phyloP scores from a whole-genome alignment of 768 basidiomycete species.

The Mycena albidolilacea region DNA sequence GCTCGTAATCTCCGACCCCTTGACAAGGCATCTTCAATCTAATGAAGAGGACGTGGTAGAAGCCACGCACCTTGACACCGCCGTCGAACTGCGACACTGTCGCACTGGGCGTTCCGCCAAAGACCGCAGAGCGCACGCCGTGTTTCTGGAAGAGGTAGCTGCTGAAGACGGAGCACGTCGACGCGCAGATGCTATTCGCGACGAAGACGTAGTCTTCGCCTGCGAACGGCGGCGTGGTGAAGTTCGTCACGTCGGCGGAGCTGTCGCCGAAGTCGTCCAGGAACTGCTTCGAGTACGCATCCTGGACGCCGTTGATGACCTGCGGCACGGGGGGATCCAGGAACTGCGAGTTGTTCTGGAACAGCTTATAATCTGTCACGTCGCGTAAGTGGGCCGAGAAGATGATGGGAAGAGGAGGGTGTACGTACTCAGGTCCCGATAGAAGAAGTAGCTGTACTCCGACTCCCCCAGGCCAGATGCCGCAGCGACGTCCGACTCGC shows the following conservation, averaged over 20 bases:
- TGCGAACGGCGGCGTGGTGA: conserved; percentile 35
- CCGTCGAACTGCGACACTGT: conserved; percentile 36
- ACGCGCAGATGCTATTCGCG: conserved; percentile 34
- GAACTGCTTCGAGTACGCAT: conserved; percentile 38
- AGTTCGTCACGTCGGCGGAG: conserved; percentile 33
- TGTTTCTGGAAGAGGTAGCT: conserved; percentile 38
- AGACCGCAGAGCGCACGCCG: conserved; percentile 37
- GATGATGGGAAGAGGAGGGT: background rate
- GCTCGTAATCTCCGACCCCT: conserved; percentile 38
- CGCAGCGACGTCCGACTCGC: conserved; percentile 34
- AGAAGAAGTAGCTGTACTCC: conserved; percentile 31
- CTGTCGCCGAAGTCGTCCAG: conserved; percentile 37
- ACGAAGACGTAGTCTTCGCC: conserved; percentile 37
- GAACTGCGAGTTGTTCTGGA: conserved; percentile 38
- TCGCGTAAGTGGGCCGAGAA: background rate
- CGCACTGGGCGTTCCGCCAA: conserved; percentile 34
- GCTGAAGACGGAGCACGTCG: conserved; percentile 36
- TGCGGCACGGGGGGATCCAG: conserved; percentile 39
- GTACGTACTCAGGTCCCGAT: conserved; percentile 34
- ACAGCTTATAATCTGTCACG: conserved; percentile 26
- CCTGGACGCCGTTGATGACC: conserved; percentile 36
- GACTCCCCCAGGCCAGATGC: conserved; percentile 17
- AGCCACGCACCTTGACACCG: conserved; percentile 7
- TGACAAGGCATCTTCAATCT: background rate
- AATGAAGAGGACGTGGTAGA: no score